A percentile compares a stretch with the other conserved stretches of the same genome.
These are phyloP conservation scores for Excoecaria cochinchinensis DNA, from an alignment of 345 rosid genomes.

Conservation along the genomic window DNA sequence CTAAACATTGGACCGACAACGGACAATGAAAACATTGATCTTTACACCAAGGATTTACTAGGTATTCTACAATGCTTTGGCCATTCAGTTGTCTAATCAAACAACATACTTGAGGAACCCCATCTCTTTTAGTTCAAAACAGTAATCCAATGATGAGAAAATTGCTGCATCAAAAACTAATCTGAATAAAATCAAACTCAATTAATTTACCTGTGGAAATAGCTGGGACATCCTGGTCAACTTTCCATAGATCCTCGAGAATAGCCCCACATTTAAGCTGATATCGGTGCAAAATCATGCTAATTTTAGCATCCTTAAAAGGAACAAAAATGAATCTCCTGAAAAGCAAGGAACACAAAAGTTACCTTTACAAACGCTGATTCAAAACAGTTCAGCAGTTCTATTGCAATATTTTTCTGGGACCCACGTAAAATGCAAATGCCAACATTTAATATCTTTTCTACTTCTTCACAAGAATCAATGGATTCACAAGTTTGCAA, in stretches of 20 bases:
- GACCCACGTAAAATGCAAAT: conserved; percentile 62
- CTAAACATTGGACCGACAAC: not conserved
- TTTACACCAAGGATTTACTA: not conserved
- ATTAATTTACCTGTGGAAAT: conserved; percentile 42
- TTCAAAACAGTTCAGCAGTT: conserved; percentile 48
- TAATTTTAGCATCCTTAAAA: conserved; percentile 13
- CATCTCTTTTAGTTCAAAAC: not conserved
- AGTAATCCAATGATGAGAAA: not conserved
- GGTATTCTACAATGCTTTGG: not conserved
- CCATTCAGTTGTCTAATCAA: not conserved
- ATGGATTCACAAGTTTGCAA: conserved; percentile 54
- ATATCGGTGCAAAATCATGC: conserved; percentile 29
- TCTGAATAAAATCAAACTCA: not conserved
- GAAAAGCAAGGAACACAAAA: conserved; percentile 14
- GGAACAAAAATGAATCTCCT: conserved; percentile 1
- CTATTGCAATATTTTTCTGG: conserved; percentile 44
- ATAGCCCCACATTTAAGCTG: conserved; percentile 65
- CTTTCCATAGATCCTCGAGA: conserved; percentile 63
- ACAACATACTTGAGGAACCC: not conserved
- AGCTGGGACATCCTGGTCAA: conserved; percentile 33
- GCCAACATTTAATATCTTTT: conserved; percentile 60
- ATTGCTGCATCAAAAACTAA: not conserved
- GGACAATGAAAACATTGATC: not conserved
- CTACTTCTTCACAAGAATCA: conserved; percentile 48
- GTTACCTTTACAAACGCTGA: conserved; percentile 59